Evolutionary conservation across 1,284 basidiomycete species (phyloP).

Genomic region (Leccinum pseudoinsigne): DNA sequence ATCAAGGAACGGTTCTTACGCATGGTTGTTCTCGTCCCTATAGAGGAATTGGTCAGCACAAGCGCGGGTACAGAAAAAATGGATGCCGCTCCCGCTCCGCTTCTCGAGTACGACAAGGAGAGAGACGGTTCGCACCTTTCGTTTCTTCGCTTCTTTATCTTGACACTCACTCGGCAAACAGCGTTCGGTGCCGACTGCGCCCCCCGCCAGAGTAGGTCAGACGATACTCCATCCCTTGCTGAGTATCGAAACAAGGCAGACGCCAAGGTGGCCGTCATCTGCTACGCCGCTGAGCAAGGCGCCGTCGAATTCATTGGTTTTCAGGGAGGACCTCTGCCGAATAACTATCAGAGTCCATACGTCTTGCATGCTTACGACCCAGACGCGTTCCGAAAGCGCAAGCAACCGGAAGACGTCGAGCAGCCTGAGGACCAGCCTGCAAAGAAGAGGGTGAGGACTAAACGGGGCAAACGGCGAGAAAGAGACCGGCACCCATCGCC

Average conservation of each 20-base stretch:
- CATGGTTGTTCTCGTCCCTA: no score
- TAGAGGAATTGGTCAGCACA: no score
- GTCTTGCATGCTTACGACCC: constrained; percentile 18
- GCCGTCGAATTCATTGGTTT: constrained; percentile 31
- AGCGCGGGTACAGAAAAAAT: constrained; percentile 23
- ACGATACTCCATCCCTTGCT: constrained; percentile 42
- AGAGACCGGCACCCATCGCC: background rate
- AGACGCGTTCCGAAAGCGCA: constrained; percentile 27
- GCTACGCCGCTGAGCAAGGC: no score
- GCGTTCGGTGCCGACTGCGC: constrained; percentile 50
- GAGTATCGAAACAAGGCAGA: no score
- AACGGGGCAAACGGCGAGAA: constrained; percentile 13
- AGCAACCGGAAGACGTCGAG: constrained; percentile 20
- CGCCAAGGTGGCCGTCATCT: no score
- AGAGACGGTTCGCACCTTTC: constrained; percentile 43
- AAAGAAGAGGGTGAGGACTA: constrained; percentile 16
- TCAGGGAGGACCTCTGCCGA: constrained; percentile 31
- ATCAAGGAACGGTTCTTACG: no score
- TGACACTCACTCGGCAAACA: constrained; percentile 26
- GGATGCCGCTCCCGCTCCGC: constrained; percentile 37
- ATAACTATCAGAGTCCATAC: constrained; percentile 35
- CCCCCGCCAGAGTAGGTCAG: constrained; percentile 36
- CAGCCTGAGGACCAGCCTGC: constrained; percentile 3
- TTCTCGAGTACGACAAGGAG: constrained; percentile 43
- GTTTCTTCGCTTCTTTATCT: background rate